Base-by-base conservation (phyloP, 2,329 filamentous ascomycete genomes). In the Alternaria sp. region DNA sequence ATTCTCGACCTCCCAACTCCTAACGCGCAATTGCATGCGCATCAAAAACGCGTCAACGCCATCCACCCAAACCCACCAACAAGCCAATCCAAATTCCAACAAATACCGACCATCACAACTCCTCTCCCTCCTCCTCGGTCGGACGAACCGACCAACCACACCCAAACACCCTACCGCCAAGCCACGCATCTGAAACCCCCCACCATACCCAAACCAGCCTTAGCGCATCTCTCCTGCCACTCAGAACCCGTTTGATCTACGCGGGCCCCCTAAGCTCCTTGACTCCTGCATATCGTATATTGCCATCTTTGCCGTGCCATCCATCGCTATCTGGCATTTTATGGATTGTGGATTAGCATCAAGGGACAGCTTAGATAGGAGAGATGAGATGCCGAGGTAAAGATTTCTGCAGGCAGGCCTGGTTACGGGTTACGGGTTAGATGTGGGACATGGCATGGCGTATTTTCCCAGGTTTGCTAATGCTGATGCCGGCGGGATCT, bases 171-270 rank as follows among this genome's bases (percentile, higher is more conserved):
- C 58, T 28, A 53, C 18, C 30, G 51, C 47, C 62, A 58, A 58
- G 58, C 49, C 49, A 50, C 47, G n/a, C 30, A 47, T 55, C 44
- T 64, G 62, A 64, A 64, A 64, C 49, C 49, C 26, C 47, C 47
- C 54, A 57, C 55, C 8, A 53, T 37, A 15, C 49, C 50, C 60
- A 56, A 50, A 50, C 41, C 60, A 21, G 15, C 26, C 15, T 12
- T 25, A 54, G 50, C 55, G 21, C 43, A 10, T 18, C 21, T 37
- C 18, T 33, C 20, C n/a, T 49, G 15, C 45, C 20, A 54, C 47
- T 20, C 55, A 49, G 25, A 47, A 51, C 26, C 43, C 55, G 63
- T 65, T 63, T 65, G 63, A 65, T 65, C 63, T 60, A 56, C 54
- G 53, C 41, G 25, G 53, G 20, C 56, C 51, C 33, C 33, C 33